Conservation (phyloP, 345 rosid species). For the Aethionema arabicum region DNA sequence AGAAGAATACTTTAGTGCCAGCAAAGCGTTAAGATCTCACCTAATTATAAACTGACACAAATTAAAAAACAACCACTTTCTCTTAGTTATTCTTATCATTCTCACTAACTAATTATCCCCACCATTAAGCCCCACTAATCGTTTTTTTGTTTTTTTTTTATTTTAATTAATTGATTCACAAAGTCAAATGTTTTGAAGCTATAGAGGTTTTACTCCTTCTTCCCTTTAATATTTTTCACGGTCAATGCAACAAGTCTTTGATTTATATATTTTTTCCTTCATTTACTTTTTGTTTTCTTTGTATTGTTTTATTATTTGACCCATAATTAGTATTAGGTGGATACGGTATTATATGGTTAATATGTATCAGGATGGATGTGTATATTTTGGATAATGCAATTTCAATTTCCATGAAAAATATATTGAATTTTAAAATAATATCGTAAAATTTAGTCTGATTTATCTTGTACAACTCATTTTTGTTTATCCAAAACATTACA, state of each 20-base stretch:
- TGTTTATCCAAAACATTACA: too few relatives aligned
- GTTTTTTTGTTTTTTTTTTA: neutral
- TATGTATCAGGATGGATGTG: too few relatives aligned
- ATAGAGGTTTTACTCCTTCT: constrained; percentile 24
- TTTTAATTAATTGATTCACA: neutral
- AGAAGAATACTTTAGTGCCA: constrained; percentile 39
- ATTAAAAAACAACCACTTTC: constrained; percentile 29
- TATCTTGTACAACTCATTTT: too few relatives aligned
- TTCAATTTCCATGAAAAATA: too few relatives aligned
- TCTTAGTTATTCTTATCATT: constrained; percentile 34
- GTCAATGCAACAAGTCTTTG: constrained; percentile 34
- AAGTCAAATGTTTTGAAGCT: constrained; percentile 28
- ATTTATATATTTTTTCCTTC: constrained; percentile 4
- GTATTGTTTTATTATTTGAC: constrained; percentile 10
- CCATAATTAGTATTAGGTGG: neutral
- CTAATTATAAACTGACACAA: constrained; percentile 36
- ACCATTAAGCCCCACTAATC: constrained; percentile 42
- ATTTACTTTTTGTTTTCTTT: constrained; percentile 7
- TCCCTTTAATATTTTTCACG: constrained; percentile 9
- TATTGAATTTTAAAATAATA: too few relatives aligned
- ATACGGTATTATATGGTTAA: too few relatives aligned
- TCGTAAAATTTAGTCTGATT: too few relatives aligned
- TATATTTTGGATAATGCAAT: too few relatives aligned
- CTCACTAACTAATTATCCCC: constrained; percentile 33
- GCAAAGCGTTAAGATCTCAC: constrained; percentile 37